Percentiles rank a stretch among this genome's conserved stretches.
Evolutionary conservation across 495 filamentous ascomycete genomes (phyloP).

Genomic region (Achaetomiella virescens): DNA sequence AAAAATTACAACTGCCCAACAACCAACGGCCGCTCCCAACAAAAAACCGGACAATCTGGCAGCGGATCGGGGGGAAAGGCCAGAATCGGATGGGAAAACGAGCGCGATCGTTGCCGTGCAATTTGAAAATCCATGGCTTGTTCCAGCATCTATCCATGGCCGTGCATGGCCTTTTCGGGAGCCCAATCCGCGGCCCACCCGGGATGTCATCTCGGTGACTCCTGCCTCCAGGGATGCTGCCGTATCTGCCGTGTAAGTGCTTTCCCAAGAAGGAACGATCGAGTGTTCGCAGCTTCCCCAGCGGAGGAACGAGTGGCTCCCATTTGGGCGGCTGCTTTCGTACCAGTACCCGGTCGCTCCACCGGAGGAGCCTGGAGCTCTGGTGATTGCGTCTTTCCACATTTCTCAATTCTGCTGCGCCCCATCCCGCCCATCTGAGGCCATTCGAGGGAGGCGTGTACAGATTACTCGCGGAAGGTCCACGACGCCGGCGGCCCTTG

Average conservation of each 20-base stretch:
- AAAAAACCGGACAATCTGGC: background rate
- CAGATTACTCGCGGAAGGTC: background rate
- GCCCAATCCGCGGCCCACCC: slow-evolving; percentile 8
- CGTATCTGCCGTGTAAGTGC: slow-evolving; percentile 10
- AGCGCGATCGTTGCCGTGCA: background rate
- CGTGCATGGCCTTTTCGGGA: background rate
- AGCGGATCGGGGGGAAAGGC: background rate
- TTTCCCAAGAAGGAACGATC: background rate
- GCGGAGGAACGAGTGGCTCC: background rate
- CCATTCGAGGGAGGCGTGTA: slow-evolving; percentile 6
- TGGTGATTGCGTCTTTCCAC: slow-evolving; percentile 1
- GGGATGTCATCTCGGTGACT: slow-evolving; percentile 20
- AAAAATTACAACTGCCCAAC: background rate
- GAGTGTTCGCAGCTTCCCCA: background rate
- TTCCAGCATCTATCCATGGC: slow-evolving; percentile 2
- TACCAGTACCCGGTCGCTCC: background rate
- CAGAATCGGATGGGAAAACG: background rate
- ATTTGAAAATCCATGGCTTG: slow-evolving; percentile 4
- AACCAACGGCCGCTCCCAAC: slow-evolving; percentile 1
- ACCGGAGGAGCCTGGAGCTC: background rate
- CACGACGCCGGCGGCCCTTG: slow-evolving; percentile 10
- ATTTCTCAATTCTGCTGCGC: slow-evolving; percentile 7
- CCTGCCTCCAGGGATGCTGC: slow-evolving; percentile 1
- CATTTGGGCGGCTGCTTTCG: background rate
- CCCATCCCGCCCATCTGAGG: background rate